These are phyloP conservation scores for Coccinonectria pachysandricola DNA, from an alignment of 2,329 filamentous ascomycete genomes.

Conservation along the genomic window DNA sequence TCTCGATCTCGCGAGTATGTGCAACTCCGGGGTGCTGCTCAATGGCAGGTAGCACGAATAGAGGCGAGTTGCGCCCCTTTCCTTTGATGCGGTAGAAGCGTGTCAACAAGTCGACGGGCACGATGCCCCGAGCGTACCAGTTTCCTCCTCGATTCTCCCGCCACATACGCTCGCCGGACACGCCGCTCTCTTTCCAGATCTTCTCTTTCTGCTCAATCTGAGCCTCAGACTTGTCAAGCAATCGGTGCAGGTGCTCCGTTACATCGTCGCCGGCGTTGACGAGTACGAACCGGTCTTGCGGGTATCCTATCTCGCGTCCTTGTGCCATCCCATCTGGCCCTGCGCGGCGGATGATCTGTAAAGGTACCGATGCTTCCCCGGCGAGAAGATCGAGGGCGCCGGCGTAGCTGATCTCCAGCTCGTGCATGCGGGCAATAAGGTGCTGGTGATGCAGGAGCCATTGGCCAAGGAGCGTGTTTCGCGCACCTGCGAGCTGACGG, in stretches of 20 bases:
- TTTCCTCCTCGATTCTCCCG: constrained; percentile 16
- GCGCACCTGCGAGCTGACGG: constrained; percentile 31
- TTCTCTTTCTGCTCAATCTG: constrained; percentile 25
- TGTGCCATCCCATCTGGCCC: constrained; percentile 40
- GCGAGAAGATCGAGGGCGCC: constrained; percentile 40
- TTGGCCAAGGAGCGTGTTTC: constrained; percentile 45
- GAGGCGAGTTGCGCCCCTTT: constrained; percentile 29
- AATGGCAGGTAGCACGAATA: constrained; percentile 44
- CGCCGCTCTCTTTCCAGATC: constrained; percentile 26
- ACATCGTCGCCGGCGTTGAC: constrained; percentile 45
- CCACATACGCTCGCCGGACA: constrained; percentile 31
- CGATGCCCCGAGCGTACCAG: constrained; percentile 33
- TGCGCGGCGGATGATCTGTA: constrained; percentile 40
- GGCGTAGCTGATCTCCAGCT: constrained; percentile 44
- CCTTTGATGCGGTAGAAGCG: constrained; percentile 42
- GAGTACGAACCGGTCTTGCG: constrained; percentile 46
- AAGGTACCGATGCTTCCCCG: constrained; percentile 38
- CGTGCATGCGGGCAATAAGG: constrained; percentile 43
- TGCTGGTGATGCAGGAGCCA: constrained; percentile 44
- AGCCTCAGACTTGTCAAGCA: constrained; percentile 37
- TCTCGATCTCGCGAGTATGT: constrained; percentile 35
- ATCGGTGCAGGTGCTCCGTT: constrained; percentile 33
- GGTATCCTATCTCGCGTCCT: constrained; percentile 41
- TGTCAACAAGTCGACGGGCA: constrained; percentile 37
- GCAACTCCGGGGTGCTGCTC: constrained; percentile 34